A percentile compares a stretch with the other conserved stretches of the same genome.
Conservation (phyloP, 2,329 filamentous ascomycete genomes). For the Exophiala viscosa region DNA sequence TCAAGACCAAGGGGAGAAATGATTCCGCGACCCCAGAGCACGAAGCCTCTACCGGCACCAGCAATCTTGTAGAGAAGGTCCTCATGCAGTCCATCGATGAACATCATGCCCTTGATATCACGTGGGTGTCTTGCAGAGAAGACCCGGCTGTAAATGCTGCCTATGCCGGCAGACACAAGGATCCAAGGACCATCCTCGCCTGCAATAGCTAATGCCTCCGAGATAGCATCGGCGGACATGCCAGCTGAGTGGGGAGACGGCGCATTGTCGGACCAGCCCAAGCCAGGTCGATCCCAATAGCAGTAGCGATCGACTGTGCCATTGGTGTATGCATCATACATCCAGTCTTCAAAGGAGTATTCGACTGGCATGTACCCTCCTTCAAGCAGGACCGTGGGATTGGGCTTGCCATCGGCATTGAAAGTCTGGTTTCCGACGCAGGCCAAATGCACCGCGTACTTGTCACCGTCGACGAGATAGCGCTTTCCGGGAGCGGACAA, state of each 20-base stretch:
- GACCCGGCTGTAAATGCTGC: conserved; percentile 83
- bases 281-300: conserved; percentile 89
- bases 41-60: conserved; percentile 67
- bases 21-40: conserved; percentile 80
- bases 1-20: conserved; percentile 84
- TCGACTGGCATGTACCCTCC: conserved; percentile 77
- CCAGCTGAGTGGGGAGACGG: conserved; percentile 90
- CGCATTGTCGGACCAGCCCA: conserved; percentile 85
- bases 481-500: conserved; percentile 69
- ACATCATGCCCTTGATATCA: conserved; percentile 71
- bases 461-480: conserved; percentile 76
- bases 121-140: conserved; percentile 79
- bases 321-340: conserved; percentile 69
- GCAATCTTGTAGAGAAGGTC: conserved; percentile 70
- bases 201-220: conserved; percentile 74
- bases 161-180: conserved; percentile 78
- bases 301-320: conserved; percentile 85
- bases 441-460: conserved; percentile 82
- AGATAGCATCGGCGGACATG: conserved; percentile 84
- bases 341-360: conserved; percentile 73
- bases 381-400: conserved; percentile 83
- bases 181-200: conserved; percentile 88
- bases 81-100: conserved; percentile 88
- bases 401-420: conserved; percentile 50
- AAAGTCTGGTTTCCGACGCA: conserved; percentile 70